Conservation (phyloP, 2,329 filamentous ascomycete species). For the Neurospora sp. region DNA sequence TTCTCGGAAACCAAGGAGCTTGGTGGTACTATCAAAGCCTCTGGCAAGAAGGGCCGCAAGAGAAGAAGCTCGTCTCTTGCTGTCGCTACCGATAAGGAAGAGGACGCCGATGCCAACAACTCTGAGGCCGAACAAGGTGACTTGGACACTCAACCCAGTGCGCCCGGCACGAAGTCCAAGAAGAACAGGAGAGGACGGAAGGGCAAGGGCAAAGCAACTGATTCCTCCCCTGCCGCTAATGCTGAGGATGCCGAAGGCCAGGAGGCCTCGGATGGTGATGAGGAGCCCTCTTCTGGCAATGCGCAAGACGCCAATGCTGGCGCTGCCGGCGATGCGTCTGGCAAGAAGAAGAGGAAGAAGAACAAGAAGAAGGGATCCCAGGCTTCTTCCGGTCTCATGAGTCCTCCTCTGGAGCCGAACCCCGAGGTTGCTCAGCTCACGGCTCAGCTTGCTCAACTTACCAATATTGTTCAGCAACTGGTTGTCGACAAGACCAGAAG, state of each 20-base stretch:
- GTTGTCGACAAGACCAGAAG: not conserved
- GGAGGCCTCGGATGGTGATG: not conserved
- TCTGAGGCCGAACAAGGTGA: not conserved
- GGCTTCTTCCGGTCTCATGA: not conserved
- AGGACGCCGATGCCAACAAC: not conserved
- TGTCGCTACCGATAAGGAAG: not conserved
- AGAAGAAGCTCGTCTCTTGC: not conserved
- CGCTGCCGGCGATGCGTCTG: not conserved
- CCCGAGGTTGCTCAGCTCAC: not conserved
- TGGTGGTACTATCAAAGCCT: not conserved
- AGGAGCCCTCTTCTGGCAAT: slow-evolving; percentile 8
- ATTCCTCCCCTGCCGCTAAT: not conserved
- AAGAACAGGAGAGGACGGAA: slow-evolving; percentile 25
- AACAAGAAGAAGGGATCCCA: slow-evolving; percentile 21
- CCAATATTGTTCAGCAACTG: not conserved
- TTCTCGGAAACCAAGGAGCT: not conserved
- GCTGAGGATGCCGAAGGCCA: not conserved
- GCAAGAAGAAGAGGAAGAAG: slow-evolving; percentile 24
- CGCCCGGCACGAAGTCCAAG: slow-evolving; percentile 14
- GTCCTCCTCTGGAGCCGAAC: not conserved
- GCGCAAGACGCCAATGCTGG: slow-evolving; percentile 1
- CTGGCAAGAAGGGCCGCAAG: not conserved
- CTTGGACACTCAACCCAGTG: not conserved
- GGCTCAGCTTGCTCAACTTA: not conserved
- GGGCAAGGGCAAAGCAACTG: slow-evolving; percentile 8